Evolutionary conservation across 2,329 filamentous ascomycete species (phyloP), one percentile per base, ranked within the genome.

Genomic region (Sporothrix curviconia): DNA sequence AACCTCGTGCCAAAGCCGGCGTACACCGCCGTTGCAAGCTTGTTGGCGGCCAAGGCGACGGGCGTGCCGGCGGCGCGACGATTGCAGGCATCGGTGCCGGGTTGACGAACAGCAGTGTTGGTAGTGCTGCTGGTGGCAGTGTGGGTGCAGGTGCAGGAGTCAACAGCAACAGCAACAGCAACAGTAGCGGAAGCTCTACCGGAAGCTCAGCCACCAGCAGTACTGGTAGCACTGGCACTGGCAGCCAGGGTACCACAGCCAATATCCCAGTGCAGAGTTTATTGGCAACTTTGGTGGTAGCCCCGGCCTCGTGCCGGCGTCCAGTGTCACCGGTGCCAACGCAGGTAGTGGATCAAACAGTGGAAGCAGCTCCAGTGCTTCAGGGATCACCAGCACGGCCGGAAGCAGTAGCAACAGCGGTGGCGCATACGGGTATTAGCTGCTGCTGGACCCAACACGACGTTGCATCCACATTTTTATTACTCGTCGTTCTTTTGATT

Each of bases 1-100:
- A 66, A 71, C 51, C 70, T 69, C 51, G 63, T 66, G 49, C 71
- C 69, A 66, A 76, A 76, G 66, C 67, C 69, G 1, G 72, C 73
- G 0, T 76, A 74, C 64, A 69, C 65, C 17, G 70, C 68, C 22
- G 70, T 76, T 15, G 40, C 40, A 43, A 58, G 70, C 30, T 54
- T 68, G 6, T 57, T 68, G 60, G 53, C 58, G 8, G 61, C 56
- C 24, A 40, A 40, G 43, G 53, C 53, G 24, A 49, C 53, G 4
- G 53, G 53, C 7, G 12, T 49, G 36, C 53, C 53, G 15, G 32
- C 53, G 15, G 53, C 5, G 53, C 53, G 3, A 40, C 43, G 11
- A 56, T 56, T 22, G 53, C 53, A 4, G 43, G 53, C 1, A 39
- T 56, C n/a, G 53, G 53, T n/a, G 32, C 47, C 37, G 47, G 47